Percentiles rank a stretch among this genome's conserved stretches.
These are phyloP conservation scores for Xylariaceae sp. DNA, from an alignment of 2,329 filamentous ascomycete genomes.

Conservation along the genomic window DNA sequence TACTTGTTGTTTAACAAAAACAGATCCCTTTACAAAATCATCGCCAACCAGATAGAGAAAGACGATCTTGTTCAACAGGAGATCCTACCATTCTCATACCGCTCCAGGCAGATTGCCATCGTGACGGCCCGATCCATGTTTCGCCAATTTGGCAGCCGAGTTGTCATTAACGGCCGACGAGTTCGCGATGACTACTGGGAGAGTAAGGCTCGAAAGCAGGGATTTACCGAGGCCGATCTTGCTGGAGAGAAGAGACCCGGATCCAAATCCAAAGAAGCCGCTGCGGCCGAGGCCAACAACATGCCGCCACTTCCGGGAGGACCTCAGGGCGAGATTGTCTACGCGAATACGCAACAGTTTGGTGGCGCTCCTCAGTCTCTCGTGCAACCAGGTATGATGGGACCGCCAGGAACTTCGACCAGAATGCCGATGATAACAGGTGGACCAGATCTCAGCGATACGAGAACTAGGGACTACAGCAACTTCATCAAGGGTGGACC, in stretches of 20 bases:
- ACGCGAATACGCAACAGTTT: constrained; percentile 68
- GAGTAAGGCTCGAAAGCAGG: constrained; percentile 91
- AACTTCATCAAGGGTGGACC: constrained; percentile 71
- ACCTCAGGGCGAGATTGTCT: constrained; percentile 80
- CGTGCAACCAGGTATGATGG: constrained; percentile 67
- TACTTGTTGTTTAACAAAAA: constrained; percentile 99
- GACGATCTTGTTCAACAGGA: constrained; percentile 94
- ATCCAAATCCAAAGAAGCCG: constrained; percentile 79
- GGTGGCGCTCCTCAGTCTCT: constrained; percentile 62
- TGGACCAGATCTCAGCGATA: constrained; percentile 70
- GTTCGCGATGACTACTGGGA: constrained; percentile 99
- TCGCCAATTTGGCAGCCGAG: constrained; percentile 90
- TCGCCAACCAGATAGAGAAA: constrained; percentile 91
- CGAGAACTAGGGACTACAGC: constrained; percentile 74
- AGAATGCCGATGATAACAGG: constrained; percentile 82
- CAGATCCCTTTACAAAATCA: constrained; percentile 93
- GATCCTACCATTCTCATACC: constrained; percentile 93
- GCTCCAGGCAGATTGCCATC: constrained; percentile 97
- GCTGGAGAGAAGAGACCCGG: constrained; percentile 94
- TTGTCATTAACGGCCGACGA: constrained; percentile 82
- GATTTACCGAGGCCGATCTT: constrained; percentile 93
- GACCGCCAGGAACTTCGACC: constrained; percentile 58
- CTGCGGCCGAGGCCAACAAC: constrained; percentile 64
- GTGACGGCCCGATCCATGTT: constrained; percentile 98
- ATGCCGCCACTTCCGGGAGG: constrained; percentile 52